Conservation (phyloP, 352 stramenopile species). For the Phytophthora meadii region DNA sequence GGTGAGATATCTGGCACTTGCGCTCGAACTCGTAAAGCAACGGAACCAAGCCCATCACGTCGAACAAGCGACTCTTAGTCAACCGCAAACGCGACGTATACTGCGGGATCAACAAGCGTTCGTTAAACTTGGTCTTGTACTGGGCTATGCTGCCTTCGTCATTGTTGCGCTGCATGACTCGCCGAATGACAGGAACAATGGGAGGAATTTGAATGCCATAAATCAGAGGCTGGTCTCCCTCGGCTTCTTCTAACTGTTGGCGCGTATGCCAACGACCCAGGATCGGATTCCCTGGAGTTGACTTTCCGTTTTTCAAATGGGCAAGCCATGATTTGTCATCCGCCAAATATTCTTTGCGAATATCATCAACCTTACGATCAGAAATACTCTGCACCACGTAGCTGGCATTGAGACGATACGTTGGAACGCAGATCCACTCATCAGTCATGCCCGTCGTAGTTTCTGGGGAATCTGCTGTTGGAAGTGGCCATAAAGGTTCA, state of each 20-base stretch:
- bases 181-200: slow-evolving; percentile 84
- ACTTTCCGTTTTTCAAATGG: slow-evolving; percentile 73
- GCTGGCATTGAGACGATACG: slow-evolving; percentile 68
- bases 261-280: slow-evolving; percentile 80
- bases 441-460: slow-evolving; percentile 22
- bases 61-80: slow-evolving; percentile 76
- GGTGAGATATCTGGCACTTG: slow-evolving; percentile 88
- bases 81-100: slow-evolving; percentile 71
- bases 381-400: slow-evolving; percentile 67
- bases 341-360: slow-evolving; percentile 53
- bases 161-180: slow-evolving; percentile 83
- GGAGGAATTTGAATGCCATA: slow-evolving; percentile 75
- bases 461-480: slow-evolving; percentile 18
- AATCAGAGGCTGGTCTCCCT: slow-evolving; percentile 65
- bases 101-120: slow-evolving; percentile 76
- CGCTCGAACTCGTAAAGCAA: slow-evolving; percentile 89
- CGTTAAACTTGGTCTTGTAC: slow-evolving; percentile 74
- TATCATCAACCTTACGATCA: slow-evolving; percentile 48
- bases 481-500: slow-evolving; percentile 72
- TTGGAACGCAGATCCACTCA: slow-evolving; percentile 83
- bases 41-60: slow-evolving; percentile 84
- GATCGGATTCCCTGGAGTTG: slow-evolving; percentile 73
- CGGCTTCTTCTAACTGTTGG: slow-evolving; percentile 65
- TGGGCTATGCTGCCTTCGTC: slow-evolving; percentile 65
- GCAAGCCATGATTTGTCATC: slow-evolving; percentile 55